A percentile compares a stretch with the other conserved stretches of the same genome.
Conservation (phyloP, 306 rosid genomes). For the Cucurbita ficifolia region DNA sequence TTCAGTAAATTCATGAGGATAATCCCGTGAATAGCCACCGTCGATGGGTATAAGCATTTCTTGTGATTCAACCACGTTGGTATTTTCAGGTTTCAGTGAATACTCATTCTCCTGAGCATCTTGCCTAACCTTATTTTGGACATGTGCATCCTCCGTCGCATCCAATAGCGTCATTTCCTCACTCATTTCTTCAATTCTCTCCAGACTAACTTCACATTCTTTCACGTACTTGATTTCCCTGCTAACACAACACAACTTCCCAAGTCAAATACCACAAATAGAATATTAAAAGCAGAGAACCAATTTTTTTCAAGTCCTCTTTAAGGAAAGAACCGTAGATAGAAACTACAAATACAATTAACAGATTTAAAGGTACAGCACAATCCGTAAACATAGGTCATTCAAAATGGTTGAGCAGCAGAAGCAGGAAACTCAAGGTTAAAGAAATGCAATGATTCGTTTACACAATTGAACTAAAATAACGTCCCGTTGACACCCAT, state of each 20-base stretch:
- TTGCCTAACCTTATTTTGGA: slow-evolving; percentile 25
- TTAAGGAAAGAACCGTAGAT: neutral
- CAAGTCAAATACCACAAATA: slow-evolving; percentile 9
- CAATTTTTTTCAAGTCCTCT: neutral
- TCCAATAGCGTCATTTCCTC: slow-evolving; percentile 32
- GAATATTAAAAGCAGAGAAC: neutral
- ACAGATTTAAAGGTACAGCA: neutral
- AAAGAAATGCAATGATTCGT: neutral
- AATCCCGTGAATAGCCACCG: slow-evolving; percentile 12
- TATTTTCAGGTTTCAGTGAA: slow-evolving; percentile 18
- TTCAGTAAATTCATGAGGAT: slow-evolving; percentile 24
- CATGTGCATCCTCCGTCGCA: slow-evolving; percentile 29
- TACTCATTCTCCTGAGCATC: slow-evolving; percentile 21
- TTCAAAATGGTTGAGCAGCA: neutral
- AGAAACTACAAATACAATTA: neutral
- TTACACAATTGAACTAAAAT: neutral
- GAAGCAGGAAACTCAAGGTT: neutral
- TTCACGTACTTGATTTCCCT: slow-evolving; percentile 12
- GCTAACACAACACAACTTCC: slow-evolving; percentile 7
- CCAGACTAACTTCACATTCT: slow-evolving; percentile 23
- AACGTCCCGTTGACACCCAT: neutral
- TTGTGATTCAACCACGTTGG: slow-evolving; percentile 23
- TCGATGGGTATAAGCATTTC: slow-evolving; percentile 29
- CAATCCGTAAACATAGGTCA: neutral
- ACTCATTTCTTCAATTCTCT: slow-evolving; percentile 49